A percentile compares a stretch with the other conserved stretches of the same genome.
Evolutionary conservation across 2,329 filamentous ascomycete genomes (phyloP).

Genomic region (Diaporthe sp.): DNA sequence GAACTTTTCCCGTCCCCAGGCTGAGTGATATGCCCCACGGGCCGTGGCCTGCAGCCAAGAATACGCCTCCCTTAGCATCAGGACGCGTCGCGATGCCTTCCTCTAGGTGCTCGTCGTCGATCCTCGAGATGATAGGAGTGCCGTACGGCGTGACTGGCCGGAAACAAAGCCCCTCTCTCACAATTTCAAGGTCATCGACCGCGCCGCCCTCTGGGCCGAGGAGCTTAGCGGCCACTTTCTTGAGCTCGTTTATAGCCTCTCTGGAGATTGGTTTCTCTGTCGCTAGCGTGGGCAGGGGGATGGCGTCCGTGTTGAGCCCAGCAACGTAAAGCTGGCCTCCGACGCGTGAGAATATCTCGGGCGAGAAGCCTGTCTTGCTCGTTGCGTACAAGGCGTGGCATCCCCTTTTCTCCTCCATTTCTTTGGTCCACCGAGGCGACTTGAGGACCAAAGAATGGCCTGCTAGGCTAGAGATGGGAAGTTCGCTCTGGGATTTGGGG

Average conservation of each 20-base stretch:
- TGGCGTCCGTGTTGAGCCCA: constrained; percentile 73
- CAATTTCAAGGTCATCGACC: constrained; percentile 68
- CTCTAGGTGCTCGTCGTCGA: constrained; percentile 70
- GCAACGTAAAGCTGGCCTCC: constrained; percentile 80
- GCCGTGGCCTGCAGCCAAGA: constrained; percentile 78
- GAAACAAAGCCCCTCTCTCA: constrained; percentile 79
- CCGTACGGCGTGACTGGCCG: constrained; percentile 76
- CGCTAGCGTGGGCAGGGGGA: constrained; percentile 71
- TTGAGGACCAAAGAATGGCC: constrained; percentile 80
- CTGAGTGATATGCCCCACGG: constrained; percentile 78
- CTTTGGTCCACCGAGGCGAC: constrained; percentile 65
- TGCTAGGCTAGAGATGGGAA: constrained; percentile 73
- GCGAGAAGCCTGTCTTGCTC: constrained; percentile 69
- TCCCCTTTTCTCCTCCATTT: constrained; percentile 58
- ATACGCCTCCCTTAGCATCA: constrained; percentile 72
- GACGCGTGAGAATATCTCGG: constrained; percentile 77
- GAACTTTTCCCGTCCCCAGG: constrained; percentile 77
- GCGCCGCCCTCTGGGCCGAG: constrained; percentile 54
- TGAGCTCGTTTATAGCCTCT: constrained; percentile 62
- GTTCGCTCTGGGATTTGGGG: constrained; percentile 60
- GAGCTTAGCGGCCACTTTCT: constrained; percentile 60
- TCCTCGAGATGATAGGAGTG: constrained; percentile 70
- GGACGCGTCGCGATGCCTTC: constrained; percentile 55
- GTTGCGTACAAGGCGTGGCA: constrained; percentile 80
- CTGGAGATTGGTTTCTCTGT: constrained; percentile 61